Evolutionary conservation across 495 filamentous ascomycete genomes (phyloP), one percentile per base, ranked within the genome.

Genomic region (Lentithecium fluviatile): DNA sequence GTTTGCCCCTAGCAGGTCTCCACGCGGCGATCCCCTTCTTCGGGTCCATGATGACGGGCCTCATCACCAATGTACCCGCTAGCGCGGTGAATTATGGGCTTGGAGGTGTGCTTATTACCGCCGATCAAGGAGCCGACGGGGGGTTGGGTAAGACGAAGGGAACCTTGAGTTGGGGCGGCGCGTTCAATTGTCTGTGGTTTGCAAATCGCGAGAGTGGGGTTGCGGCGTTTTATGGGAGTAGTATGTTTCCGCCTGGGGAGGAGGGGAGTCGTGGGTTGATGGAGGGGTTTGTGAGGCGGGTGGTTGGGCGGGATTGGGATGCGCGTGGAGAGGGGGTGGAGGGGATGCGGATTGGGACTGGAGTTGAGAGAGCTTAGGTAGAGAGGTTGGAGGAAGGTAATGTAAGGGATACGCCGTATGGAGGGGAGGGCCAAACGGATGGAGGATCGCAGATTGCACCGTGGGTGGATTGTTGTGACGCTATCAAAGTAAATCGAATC

Each of bases 131-230:
- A n/a, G n/a, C n/a, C n/a, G 25, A 47, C 34, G 37, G 45, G 24
- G 37, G 7, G 21, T 29, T 58, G 45, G 56, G 56, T 2, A 58
- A 50, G 36, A 43, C 45, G 29, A 58, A 43, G 17, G 57, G 57
- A 10, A 60, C 57, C 2, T 46, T 60, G 57, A 24, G 38, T 6
- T 60, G 57, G 57, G 57, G 49, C 17, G 57, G 57, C 2, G 57
- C 57, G 7, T 52, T 52, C n/a, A 60, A 60, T 53, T 45, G 57
- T 42, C 13, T 52, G 19, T 60, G 57, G 57, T 52, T 60, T 53
- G 57, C 47, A 15, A 60, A 60, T 53, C 47, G 47, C 0, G 57
- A 60, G 12, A 6, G 1, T 12, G 47, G 57, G 3, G 47, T 60
- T 40, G 57, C 49, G 34, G 57, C 34, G 13, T 45, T 52, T 10